Evolutionary conservation across 148 eudicot species (phyloP), one percentile per base, ranked within the genome.

Genomic region (Agrostemma githago): DNA sequence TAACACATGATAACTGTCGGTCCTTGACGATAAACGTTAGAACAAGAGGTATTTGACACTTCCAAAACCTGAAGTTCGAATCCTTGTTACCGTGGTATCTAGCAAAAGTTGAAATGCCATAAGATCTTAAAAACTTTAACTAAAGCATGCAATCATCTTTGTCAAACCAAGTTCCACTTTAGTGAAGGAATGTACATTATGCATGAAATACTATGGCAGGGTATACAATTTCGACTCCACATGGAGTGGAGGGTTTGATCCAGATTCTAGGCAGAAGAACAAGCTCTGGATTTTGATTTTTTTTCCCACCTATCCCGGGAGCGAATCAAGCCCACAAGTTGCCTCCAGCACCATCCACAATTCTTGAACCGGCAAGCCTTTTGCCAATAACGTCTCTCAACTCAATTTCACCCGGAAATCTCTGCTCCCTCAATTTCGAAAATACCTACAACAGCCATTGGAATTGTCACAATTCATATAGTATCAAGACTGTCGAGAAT

Each of bases 361-460:
- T 84, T 70, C 84, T 79, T 16, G 89, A 80, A 70, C 44, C 68
- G 20, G 80, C 73, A 66, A 94, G 85, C 39, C 74, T 89, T 75
- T 81, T 81, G 74, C 86, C 84, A 20, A 94, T 73, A 42, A 84
- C 85, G 58, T 87, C 90, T 85, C 78, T 91, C 80, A 94, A 77
- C 81, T 94, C 98, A 17, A 94, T 91, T 77, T 94, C 98, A 34
- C 96, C 97, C 0, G 98, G 98, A 77, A 94, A 94, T 73, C 98
- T 87, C 61, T 88, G 81, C 89, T 87, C 87, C 77, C 81, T 84
- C 62, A 94, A 84, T 80, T 94, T 94, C 2, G 98, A 94, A 80
- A 89, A 94, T 62, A 94, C 88, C 98, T 93, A 76, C 76, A 77
- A 76, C 12, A 48, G 41, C 56, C 56, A 51, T 51, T 4, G 38